phyloP scores from a whole-genome alignment of 805 yeast genomes.

The Wickerhamiella dianesei region DNA sequence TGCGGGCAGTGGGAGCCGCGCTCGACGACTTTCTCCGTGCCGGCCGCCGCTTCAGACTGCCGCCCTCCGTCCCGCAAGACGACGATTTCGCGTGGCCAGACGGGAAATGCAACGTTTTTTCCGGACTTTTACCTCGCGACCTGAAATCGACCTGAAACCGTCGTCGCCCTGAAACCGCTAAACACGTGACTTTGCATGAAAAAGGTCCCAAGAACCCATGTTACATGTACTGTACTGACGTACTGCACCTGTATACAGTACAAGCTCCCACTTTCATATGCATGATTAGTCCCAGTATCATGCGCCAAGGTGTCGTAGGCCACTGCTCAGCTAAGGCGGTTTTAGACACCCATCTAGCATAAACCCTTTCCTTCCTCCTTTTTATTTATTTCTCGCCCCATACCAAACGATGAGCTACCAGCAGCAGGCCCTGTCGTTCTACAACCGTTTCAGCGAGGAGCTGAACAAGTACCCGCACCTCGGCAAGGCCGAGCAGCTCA shows the following conservation, averaged over 20 bases:
- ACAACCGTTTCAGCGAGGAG: slow-evolving; percentile 18
- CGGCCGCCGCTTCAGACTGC: no score
- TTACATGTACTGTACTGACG: no score
- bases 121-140: neutral
- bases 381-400: neutral
- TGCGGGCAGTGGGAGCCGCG: neutral
- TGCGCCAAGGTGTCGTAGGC: neutral
- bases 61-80: no score
- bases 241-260: no score
- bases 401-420: slow-evolving; percentile 1
- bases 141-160: no score
- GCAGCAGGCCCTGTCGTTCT: neutral
- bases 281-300: neutral
- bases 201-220: no score
- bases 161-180: no score
- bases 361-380: neutral
- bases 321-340: neutral
- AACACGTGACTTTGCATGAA: no score
- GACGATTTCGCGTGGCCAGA: neutral
- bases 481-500: slow-evolving; percentile 23
- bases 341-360: no score
- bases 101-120: neutral
- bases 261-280: neutral
- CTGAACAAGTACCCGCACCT: slow-evolving; percentile 24
- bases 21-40: neutral